phyloP scores from a whole-genome alignment of 257 asterid genomes.

The Marsdenia floribunda region DNA sequence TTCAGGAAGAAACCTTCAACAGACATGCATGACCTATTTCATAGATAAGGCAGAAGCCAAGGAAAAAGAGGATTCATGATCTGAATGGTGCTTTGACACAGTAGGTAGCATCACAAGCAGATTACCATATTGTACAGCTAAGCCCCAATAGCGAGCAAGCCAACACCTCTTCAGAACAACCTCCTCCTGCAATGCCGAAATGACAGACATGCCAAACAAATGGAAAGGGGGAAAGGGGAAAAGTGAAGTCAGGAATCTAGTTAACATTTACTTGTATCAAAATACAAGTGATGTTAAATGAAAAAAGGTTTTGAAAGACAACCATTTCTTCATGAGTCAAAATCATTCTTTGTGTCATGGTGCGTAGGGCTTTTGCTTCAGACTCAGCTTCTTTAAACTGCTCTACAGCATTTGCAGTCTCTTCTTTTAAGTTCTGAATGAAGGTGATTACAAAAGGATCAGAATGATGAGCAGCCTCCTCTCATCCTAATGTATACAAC shows the following conservation, averaged over 20 bases:
- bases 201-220: constrained; percentile 7
- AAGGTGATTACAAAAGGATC: constrained; percentile 22
- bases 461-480: constrained; percentile 12
- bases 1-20: background rate
- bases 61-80: background rate
- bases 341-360: constrained; percentile 96
- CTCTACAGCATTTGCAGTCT: constrained; percentile 56
- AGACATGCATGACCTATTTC: background rate
- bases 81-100: background rate
- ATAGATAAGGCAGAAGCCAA: constrained; percentile 1
- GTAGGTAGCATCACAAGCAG: constrained; percentile 15
- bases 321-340: constrained; percentile 99
- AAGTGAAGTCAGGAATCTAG: constrained; percentile 20
- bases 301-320: constrained; percentile 20
- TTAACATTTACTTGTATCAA: background rate
- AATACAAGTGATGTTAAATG: constrained; percentile 1
- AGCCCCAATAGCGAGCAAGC: constrained; percentile 99
- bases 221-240: constrained; percentile 9
- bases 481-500: constrained; percentile 7
- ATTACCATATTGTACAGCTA: constrained; percentile 89
- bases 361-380: constrained; percentile 86
- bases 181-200: constrained; percentile 64
- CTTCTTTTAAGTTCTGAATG: constrained; percentile 71
- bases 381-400: constrained; percentile 90
- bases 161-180: constrained; percentile 98